Evolutionary conservation across 495 filamentous ascomycete species (phyloP), one percentile per base, ranked within the genome.

Genomic region (Penicillium flavigenum): DNA sequence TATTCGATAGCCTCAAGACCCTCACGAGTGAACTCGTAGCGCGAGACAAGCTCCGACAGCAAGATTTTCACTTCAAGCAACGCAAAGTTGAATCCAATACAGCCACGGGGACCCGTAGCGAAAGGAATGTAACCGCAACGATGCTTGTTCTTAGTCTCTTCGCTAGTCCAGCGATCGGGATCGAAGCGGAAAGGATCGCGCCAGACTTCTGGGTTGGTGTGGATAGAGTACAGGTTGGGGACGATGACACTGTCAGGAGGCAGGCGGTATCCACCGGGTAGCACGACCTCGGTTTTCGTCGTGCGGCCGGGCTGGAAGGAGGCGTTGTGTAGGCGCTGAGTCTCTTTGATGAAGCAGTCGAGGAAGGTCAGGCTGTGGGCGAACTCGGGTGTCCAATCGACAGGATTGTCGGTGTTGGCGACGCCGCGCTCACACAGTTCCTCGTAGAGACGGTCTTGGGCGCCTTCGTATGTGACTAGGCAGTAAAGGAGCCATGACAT

Each of bases 1-100:
- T 85, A 85, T 36, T 79, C 79, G 12, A 83, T 60, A 0, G 69
- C 63, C 29, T 76, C 72, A 22, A 64, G 32, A 1, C 68, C 71
- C 26, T 78, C 76, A 6, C 70, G 63, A 3, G 63, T 63, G 55
- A 80, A 84, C 60, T 79, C 62, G 60, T 85, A 85, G 22, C 79
- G 69, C 46, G 71, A 81, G 3, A 84, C 70, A 36, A 85, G 63
- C 68, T 82, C 71, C 4, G 71, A 51, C 56, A 86, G 43, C 26
- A 82, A 60, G 1, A 80, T 66, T 68, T 82, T 82, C 24, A 83
- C 73, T 62, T 86, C 79, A n/a, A 70, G 58, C 45, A 85, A 60
- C 0, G 82, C 83, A 63, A 83, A 80, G 60, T 84, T 84, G 63
- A 84, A 84, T 0, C 81, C 82, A 47, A 85, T 80, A 63, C 81